Evolutionary conservation across 2,329 filamentous ascomycete genomes (phyloP).

Genomic region (Chaetomium globosum): DNA sequence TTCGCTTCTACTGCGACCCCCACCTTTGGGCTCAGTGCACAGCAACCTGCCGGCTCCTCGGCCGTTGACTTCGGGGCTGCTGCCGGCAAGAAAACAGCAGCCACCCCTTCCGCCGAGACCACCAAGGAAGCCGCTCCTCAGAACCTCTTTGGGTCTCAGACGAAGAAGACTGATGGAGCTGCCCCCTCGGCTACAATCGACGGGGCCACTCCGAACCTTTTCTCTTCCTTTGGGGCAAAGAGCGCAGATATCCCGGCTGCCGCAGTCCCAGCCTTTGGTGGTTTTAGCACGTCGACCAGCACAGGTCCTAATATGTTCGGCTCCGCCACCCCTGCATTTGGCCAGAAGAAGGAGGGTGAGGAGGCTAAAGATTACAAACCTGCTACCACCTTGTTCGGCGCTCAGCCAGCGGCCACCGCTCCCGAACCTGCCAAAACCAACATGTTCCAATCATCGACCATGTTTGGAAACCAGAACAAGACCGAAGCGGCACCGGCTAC

Average conservation of each 20-base stretch:
- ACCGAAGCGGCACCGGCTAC: conserved; percentile 24
- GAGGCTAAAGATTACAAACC: conserved; percentile 27
- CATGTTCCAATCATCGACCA: conserved; percentile 40
- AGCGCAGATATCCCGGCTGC: conserved; percentile 24
- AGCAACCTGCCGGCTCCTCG: conserved; percentile 41
- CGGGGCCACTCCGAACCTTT: conserved; percentile 23
- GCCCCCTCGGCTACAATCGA: conserved; percentile 26
- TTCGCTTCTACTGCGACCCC: conserved; percentile 47
- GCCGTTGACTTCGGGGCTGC: conserved; percentile 32
- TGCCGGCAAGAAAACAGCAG: conserved; percentile 30
- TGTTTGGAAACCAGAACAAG: conserved; percentile 45
- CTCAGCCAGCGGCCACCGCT: conserved; percentile 26
- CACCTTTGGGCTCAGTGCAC: conserved; percentile 41
- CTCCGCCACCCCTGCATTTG: conserved; percentile 24
- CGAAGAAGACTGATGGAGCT: conserved; percentile 18
- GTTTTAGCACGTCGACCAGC: conserved; percentile 21
- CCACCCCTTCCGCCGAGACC: conserved; percentile 21
- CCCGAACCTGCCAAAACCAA: conserved; percentile 33
- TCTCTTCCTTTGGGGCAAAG: conserved; percentile 27
- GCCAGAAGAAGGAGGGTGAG: conserved; percentile 30
- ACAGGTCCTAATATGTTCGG: conserved; percentile 31
- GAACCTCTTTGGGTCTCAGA: conserved; percentile 13
- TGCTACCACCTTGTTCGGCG: conserved; percentile 32
- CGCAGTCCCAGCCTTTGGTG: conserved; percentile 28
- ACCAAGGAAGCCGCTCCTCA: conserved; percentile 21